Conservation (phyloP, 140 eudicot species). For the Anethum foeniculum region DNA sequence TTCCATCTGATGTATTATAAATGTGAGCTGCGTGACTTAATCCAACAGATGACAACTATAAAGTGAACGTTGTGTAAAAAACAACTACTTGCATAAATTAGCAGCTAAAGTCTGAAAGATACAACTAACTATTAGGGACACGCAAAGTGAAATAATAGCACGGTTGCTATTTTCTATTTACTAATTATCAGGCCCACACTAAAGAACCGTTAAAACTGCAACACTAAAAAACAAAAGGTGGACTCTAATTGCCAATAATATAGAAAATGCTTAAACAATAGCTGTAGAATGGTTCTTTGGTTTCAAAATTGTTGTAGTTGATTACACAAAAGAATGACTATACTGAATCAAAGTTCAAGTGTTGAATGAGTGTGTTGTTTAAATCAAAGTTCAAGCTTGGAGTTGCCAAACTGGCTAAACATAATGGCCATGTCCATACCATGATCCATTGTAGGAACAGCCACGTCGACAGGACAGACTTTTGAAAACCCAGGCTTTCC, state of each 20-base stretch:
- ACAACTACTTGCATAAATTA: background rate
- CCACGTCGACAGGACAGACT: constrained; percentile 54
- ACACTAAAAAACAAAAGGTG: background rate
- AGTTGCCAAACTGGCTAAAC: constrained; percentile 62
- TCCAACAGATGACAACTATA: too few species aligned
- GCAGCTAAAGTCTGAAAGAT: background rate
- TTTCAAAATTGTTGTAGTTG: background rate
- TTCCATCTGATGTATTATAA: too few species aligned
- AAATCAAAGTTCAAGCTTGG: constrained; percentile 56
- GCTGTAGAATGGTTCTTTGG: background rate
- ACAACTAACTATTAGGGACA: background rate
- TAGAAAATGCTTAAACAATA: background rate
- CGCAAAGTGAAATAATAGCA: background rate
- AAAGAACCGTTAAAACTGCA: background rate
- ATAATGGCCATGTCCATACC: constrained; percentile 93
- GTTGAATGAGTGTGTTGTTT: background rate
- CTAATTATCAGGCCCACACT: background rate
- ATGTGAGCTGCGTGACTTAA: too few species aligned
- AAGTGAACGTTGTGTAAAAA: too few species aligned
- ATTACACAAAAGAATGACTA: constrained; percentile 4
- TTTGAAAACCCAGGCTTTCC: constrained; percentile 68
- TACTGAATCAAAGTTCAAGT: constrained; percentile 8
- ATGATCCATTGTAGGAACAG: constrained; percentile 80
- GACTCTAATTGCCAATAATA: background rate
- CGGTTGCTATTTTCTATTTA: background rate